Base-by-base conservation (phyloP, 2,329 filamentous ascomycete genomes). In the Aspergillus japonicus region DNA sequence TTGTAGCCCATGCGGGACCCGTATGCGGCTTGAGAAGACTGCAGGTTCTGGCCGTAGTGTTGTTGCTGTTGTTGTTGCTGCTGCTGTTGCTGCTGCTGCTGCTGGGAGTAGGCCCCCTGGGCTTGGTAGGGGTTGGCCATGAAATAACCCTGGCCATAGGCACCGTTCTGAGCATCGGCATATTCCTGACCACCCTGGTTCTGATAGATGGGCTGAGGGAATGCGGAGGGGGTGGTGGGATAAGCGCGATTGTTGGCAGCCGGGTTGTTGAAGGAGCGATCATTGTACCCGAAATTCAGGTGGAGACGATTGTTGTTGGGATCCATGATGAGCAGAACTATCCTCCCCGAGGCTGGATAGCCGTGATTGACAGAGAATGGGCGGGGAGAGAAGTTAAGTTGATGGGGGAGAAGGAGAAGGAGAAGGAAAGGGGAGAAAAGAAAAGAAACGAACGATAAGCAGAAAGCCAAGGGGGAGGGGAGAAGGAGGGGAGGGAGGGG, bases 211-310 rank as follows among this genome's bases (percentile, higher is more conserved):
- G 93, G 93, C 79, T 98, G 94, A 12, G 94, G 94, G 73, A 98
- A 98, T 60, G 93, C 96, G 66, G 94, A 97, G 55, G 94, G 94
- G 10, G 94, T 97, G 56, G 94, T 92, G 68, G 89, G 90, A 82
- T 91, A 92, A 66, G 87, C 82, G 73, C 89, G 84, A 75, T 89
- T 89, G 75, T 82, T 83, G 70, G 85, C 77, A 62, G 82, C 80
- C 26, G 66, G 64, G 51, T 59, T 58, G 60, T 87, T 83, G 70
- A 87, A 86, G 68, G 88, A 85, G 76, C 86, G 87, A 73, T 84
- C 84, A 76, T 84, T 88, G 72, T 79, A 81, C 63, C 78, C 78
- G 69, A 80, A 80, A 69, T 81, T 80, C 70, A 80, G 70, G 62
- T 80, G 76, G 57, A 78, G 72, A 61, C 78, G 77, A 63, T 78